phyloP scores from a whole-genome alignment of 148 eudicot species.

The Nepenthes gracilis region DNA sequence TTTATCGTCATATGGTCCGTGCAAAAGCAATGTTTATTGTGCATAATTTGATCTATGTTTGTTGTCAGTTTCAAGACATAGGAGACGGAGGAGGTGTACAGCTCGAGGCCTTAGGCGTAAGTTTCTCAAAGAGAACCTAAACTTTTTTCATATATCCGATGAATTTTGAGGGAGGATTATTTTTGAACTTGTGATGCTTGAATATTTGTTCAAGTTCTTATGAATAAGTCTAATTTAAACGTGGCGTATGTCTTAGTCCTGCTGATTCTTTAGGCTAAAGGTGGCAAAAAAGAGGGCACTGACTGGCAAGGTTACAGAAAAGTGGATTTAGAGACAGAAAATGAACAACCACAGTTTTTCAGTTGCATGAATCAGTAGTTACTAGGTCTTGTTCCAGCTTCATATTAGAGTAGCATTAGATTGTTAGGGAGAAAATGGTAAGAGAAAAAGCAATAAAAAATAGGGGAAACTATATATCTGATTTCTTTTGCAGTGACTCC shows the following conservation, averaged over 20 bases:
- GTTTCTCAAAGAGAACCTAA: constrained; percentile 11
- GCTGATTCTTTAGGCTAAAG: no score
- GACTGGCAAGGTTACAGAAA: no score
- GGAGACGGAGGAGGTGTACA: constrained; percentile 31
- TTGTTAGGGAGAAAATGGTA: background rate
- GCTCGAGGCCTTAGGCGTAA: constrained; percentile 52
- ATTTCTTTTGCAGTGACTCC: no score
- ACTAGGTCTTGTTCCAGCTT: background rate
- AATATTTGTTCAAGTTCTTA: no score
- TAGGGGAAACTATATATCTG: no score
- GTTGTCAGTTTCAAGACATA: constrained; percentile 47
- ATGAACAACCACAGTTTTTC: background rate
- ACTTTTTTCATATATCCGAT: background rate
- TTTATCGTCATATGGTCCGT: constrained; percentile 2
- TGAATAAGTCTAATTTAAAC: no score
- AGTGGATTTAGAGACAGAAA: background rate
- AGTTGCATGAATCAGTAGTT: background rate
- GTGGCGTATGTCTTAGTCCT: no score
- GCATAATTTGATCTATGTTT: constrained; percentile 21
- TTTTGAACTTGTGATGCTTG: no score
- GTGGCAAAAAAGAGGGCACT: no score
- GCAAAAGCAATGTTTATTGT: background rate
- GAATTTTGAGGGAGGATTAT: no score
- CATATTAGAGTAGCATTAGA: background rate
- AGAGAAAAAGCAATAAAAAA: background rate